These are phyloP conservation scores for Daldinia decipiens DNA, from an alignment of 495 filamentous ascomycete species.

Conservation along the genomic window DNA sequence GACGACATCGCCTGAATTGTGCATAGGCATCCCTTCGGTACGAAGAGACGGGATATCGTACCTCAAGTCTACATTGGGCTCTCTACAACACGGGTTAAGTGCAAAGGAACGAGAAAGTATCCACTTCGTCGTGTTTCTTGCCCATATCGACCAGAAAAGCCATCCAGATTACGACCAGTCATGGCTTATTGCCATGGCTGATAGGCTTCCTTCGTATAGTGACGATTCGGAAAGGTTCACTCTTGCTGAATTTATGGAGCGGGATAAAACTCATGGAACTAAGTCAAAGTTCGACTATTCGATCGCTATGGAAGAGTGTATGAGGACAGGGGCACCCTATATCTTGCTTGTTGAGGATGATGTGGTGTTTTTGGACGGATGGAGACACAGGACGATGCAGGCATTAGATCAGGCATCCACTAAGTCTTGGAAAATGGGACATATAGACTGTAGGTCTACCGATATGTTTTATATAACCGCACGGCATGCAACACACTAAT, in stretches of 20 bases:
- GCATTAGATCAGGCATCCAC: constrained; percentile 51
- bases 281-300: constrained; percentile 59
- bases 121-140: constrained; percentile 63
- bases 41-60: constrained; percentile 51
- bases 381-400: constrained; percentile 57
- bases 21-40: constrained; percentile 50
- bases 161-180: constrained; percentile 61
- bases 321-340: constrained; percentile 57
- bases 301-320: constrained; percentile 61
- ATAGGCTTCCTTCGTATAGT: constrained; percentile 60
- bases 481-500: background rate
- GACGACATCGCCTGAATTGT: constrained; percentile 33
- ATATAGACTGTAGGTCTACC: constrained; percentile 30
- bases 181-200: constrained; percentile 60
- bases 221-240: constrained; percentile 37
- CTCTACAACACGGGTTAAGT: constrained; percentile 61
- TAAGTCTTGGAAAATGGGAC: constrained; percentile 33
- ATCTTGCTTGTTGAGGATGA: constrained; percentile 68
- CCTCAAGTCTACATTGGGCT: constrained; percentile 61
- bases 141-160: constrained; percentile 57
- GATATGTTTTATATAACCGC: background rate
- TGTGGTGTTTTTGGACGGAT: constrained; percentile 61
- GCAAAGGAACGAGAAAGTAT: constrained; percentile 57
- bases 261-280: constrained; percentile 33
- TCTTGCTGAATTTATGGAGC: constrained; percentile 38